phyloP scores from a whole-genome alignment of 805 yeast species.

The Pichia sporocuriosa region DNA sequence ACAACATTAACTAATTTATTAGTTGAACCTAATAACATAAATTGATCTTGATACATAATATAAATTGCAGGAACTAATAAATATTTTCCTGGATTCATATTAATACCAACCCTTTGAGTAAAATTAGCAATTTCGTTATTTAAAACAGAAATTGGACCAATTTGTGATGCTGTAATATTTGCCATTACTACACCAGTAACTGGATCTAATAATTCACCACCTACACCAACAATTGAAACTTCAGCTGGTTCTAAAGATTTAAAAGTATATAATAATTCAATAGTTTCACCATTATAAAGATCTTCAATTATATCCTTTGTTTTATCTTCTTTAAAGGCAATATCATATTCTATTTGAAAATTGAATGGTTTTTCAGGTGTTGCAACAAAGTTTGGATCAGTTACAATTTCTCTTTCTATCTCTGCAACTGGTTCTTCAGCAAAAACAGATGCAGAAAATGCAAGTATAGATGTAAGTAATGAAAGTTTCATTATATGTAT shows the following conservation, averaged over 20 bases:
- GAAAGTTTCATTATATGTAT: conserved; percentile 15
- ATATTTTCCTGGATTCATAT: conserved; percentile 51
- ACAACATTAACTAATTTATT: conserved; percentile 50
- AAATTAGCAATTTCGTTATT: conserved; percentile 45
- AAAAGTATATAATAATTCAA: conserved; percentile 46
- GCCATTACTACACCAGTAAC: conserved; percentile 43
- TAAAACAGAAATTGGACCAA: conserved; percentile 52
- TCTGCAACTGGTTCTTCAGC: conserved; percentile 10
- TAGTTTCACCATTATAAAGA: conserved; percentile 44
- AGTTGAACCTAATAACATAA: conserved; percentile 50
- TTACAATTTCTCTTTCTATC: conserved; percentile 16
- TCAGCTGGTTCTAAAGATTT: conserved; percentile 46
- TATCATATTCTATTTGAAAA: conserved; percentile 41
- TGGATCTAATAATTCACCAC: conserved; percentile 58
- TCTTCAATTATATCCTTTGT: conserved; percentile 38
- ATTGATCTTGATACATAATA: conserved; percentile 41
- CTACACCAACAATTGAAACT: conserved; percentile 56
- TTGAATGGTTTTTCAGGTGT: conserved; percentile 35
- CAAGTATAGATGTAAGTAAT: conserved; percentile 3
- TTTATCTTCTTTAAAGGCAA: conserved; percentile 33
- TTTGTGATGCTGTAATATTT: conserved; percentile 56
- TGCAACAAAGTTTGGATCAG: conserved; percentile 25
- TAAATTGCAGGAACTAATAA: conserved; percentile 54
- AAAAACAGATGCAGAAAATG: conserved; percentile 10
- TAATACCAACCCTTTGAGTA: conserved; percentile 54